Conservation (phyloP, 2,329 filamentous ascomycete species). For the Aspergillus neotritici region DNA sequence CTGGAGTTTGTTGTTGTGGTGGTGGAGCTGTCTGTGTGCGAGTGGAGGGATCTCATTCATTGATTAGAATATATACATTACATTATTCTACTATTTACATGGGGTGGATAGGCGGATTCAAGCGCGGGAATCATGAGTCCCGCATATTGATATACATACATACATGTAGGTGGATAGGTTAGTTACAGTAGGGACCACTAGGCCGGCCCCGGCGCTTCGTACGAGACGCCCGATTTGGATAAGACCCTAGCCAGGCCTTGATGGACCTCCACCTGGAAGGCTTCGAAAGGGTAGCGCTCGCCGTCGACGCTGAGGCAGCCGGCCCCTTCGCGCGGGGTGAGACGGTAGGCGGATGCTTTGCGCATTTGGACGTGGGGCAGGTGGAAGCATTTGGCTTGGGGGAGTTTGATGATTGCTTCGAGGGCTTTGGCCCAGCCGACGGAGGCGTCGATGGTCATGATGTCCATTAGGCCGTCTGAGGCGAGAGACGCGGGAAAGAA, state of each 20-base stretch:
- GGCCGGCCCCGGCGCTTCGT: conserved; percentile 51
- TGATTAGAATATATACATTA: no score
- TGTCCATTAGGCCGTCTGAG: conserved; percentile 75
- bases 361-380: conserved; percentile 68
- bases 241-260: conserved; percentile 72
- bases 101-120: no score
- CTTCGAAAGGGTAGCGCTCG: conserved; percentile 75
- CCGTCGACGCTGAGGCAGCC: conserved; percentile 93
- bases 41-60: no score
- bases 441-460: conserved; percentile 72
- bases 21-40: no score
- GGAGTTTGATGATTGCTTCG: conserved; percentile 63
- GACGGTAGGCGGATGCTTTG: conserved; percentile 79
- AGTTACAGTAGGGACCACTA: no score
- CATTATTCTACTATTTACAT: no score
- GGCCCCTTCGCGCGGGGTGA: conserved; percentile 64
- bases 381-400: conserved; percentile 70
- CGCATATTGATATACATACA: no score
- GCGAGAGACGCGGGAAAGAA: conserved; percentile 79
- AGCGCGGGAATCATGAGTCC: no score
- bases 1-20: no score
- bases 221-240: conserved; percentile 63
- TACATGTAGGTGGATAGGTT: no score
- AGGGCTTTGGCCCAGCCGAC: conserved; percentile 61
- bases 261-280: conserved; percentile 87